Percentiles rank a stretch among this genome's conserved stretches.
phyloP scores from a whole-genome alignment of 148 eudicot species.

The Polygonum maritimum region DNA sequence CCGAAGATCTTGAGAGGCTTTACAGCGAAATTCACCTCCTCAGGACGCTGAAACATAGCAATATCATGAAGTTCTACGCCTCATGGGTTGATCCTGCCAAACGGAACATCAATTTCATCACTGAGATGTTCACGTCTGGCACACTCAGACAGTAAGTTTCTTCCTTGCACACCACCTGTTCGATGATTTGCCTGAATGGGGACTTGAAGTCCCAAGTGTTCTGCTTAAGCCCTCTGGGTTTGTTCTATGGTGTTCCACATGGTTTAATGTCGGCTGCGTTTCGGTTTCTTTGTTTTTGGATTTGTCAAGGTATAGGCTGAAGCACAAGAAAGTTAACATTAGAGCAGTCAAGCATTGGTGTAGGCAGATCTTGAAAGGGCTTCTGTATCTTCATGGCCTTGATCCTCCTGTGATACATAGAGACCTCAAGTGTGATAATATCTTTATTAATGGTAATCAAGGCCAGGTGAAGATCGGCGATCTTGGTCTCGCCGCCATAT shows the following conservation, averaged over 20 bases:
- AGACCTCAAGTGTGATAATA: slow-evolving; percentile 13
- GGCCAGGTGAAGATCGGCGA: slow-evolving; percentile 12
- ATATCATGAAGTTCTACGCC: slow-evolving; percentile 31
- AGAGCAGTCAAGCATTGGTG: slow-evolving; percentile 13
- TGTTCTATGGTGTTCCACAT: background rate
- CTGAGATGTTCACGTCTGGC: slow-evolving; percentile 38
- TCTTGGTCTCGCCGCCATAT: slow-evolving; percentile 10
- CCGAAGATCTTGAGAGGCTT: slow-evolving; percentile 32
- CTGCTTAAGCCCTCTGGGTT: background rate
- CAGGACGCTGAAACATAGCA: slow-evolving; percentile 28
- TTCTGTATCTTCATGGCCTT: slow-evolving; percentile 12
- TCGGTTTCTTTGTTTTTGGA: background rate
- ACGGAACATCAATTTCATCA: slow-evolving; percentile 30
- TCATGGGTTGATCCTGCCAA: slow-evolving; percentile 36
- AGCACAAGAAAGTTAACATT: slow-evolving; percentile 12
- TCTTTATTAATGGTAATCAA: slow-evolving; percentile 11
- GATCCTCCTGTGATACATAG: slow-evolving; percentile 14
- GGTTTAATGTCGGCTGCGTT: background rate
- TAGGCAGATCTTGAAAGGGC: slow-evolving; percentile 15
- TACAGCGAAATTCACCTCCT: slow-evolving; percentile 32
- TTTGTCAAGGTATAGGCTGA: slow-evolving; percentile 12
- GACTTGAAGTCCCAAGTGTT: background rate
- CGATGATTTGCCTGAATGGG: background rate
- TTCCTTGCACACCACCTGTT: slow-evolving; percentile 2
- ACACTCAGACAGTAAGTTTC: slow-evolving; percentile 32